Base-by-base conservation (phyloP, 2,329 filamentous ascomycete genomes). In the Didymellaceae sp. region DNA sequence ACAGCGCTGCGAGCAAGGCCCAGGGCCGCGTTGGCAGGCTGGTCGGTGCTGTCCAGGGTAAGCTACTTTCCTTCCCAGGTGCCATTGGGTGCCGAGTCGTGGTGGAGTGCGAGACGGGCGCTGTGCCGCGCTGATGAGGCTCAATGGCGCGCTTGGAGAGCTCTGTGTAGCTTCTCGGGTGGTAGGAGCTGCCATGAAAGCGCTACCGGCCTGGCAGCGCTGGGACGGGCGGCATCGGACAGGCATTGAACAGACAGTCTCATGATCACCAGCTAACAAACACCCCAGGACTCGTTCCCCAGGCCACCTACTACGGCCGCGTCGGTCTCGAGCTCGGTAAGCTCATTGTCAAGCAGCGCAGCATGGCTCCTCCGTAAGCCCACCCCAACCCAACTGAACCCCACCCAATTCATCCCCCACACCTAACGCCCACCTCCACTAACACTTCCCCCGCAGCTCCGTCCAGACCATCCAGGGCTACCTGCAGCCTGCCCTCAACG, bases 311-410 rank as follows among this genome's bases (percentile, higher is more conserved):
- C 85, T 99, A 97, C 82, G 86, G 88, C 70, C 89, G 86, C 75
- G 93, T 97, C 72, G 89, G 83, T 67, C 79, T 92, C 60, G 94
- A 99, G 82, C 82, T 97, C 54, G 84, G 83, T 73, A 96, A 90
- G 83, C 83, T 97, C 63, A 85, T 97, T 63, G 91, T 91, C 81
- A 85, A 86, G 68, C 87, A 86, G 75, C 91, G 93, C 78, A 90
- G 89, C 80, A 97, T 99, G 91, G 81, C 83, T 72, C 91, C 91
- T 78, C 94, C 94, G 94, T 99, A 89, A 86, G 92, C 54, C 30
- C 44, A 47, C 25, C 18, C 26, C 21, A n/a, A n/a, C n/a, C n/a
- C n/a, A n/a, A n/a, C n/a, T 18, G 14, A 21, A 7, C 2, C 9
- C 16, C 31, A 20, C 31, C 31, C 14, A 5, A n/a, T 16, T 3